Base-by-base conservation (phyloP, 179 eudicot genomes). In the Silene noctiflora region DNA sequence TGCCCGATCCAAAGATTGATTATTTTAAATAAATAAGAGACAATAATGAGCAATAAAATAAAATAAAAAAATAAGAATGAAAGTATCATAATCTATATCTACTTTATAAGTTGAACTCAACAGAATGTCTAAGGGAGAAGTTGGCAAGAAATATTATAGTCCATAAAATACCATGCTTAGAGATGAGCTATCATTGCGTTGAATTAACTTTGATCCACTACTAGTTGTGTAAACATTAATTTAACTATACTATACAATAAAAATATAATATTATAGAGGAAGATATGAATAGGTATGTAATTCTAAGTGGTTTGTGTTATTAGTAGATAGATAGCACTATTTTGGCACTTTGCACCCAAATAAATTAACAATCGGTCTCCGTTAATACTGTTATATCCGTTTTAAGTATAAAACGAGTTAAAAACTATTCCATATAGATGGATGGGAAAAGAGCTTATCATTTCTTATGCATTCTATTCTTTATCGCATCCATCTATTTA, bases 311-410 rank as follows among this genome's bases (percentile, higher is more conserved):
- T 64, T 58, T 22, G 9, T 53, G 73, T 39, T 80, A 29, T 35
- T 25, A 53, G 73, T 66, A 74, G 81, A 77, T 74, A 73, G 69
- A 77, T 74, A 73, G 69, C 72, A 69, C 53, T 75, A 74, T 29
- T 67, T 73, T 68, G 81, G 72, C 75, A 69, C 78, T 75, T 77
- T 61, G 59, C 77, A 14, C 14, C 3, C 16, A 14, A 1, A 48
- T 11, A 12, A 29, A 29, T 29, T 29, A 29, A 29, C 33, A 29
- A 29, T 29, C 3, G 33, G 4, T 29, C 33, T 29, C 33, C 3
- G 33, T 1, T 29, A 29, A 33, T 5, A 33, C 39, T 33, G 39
- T 33, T 33, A 33, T 33, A 33, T 33, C 39, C 7, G 7, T 33
- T 5, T 33, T 33, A 33, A 33, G 39, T 33, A 33, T 33, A 33